Conservation (phyloP, 345 rosid species). For the Luvunga scandens region DNA sequence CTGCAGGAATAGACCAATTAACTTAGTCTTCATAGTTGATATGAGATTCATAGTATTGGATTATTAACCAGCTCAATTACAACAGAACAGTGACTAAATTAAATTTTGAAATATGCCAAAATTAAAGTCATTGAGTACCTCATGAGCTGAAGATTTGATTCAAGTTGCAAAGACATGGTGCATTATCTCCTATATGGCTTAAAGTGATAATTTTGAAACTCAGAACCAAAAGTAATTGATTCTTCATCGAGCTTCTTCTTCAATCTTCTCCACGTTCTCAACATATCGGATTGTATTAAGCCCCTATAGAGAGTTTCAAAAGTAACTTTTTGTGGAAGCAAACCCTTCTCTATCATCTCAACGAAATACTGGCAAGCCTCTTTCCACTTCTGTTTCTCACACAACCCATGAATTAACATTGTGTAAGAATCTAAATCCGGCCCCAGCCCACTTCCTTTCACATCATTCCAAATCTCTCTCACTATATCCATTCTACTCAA, state of each 20-base stretch:
- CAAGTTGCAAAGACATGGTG: neutral
- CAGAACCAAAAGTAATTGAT: constrained; percentile 65
- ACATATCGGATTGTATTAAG: constrained; percentile 77
- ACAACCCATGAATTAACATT: constrained; percentile 61
- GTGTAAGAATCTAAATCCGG: constrained; percentile 91
- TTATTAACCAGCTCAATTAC: neutral
- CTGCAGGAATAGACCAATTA: neutral
- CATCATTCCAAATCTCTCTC: constrained; percentile 71
- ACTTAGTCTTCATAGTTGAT: neutral
- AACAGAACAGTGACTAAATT: neutral
- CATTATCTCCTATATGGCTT: constrained; percentile 64
- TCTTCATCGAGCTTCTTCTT: constrained; percentile 85
- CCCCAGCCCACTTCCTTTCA: constrained; percentile 48
- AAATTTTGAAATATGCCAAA: neutral
- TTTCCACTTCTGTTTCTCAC: constrained; percentile 64
- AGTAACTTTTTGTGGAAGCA: constrained; percentile 82
- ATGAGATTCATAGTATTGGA: neutral
- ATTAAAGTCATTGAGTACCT: neutral
- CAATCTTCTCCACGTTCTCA: constrained; percentile 91
- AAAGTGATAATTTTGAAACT: constrained; percentile 63
- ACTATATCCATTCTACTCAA: constrained; percentile 52
- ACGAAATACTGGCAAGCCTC: constrained; percentile 76
- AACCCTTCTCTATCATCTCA: constrained; percentile 89
- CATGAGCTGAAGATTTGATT: neutral
- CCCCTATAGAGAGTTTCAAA: constrained; percentile 80